Evolutionary conservation across 345 rosid species (phyloP).

Genomic region (Citrus unshiu): DNA sequence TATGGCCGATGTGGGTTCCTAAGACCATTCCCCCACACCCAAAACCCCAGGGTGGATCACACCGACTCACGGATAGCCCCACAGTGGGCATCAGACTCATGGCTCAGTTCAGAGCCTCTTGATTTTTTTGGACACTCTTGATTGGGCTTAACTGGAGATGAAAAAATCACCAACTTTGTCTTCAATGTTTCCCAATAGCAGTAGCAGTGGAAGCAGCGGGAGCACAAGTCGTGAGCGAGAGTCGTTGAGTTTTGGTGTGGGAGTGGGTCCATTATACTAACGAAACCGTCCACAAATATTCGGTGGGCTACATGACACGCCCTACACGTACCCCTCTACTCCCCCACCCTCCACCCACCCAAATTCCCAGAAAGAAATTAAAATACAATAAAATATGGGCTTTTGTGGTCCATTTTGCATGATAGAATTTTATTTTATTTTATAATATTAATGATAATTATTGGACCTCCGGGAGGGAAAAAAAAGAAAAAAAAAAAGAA

Average conservation of each 20-base stretch:
- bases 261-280: not conserved
- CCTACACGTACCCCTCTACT: not conserved
- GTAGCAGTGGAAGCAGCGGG: too few species aligned
- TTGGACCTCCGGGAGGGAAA: slow-evolving; percentile 1
- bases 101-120: too few species aligned
- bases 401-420: slow-evolving; percentile 6
- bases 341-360: too few species aligned
- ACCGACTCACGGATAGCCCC: too few species aligned
- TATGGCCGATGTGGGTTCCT: too few species aligned
- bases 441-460: not conserved
- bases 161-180: too few species aligned
- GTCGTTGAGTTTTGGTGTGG: not conserved
- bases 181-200: too few species aligned
- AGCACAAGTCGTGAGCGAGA: too few species aligned
- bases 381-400: slow-evolving; percentile 15
- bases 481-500: too few species aligned
- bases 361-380: not conserved
- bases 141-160: not conserved
- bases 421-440: not conserved
- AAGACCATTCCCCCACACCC: too few species aligned
- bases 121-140: not conserved
- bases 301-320: slow-evolving; percentile 11
- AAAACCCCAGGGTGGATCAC: too few species aligned
- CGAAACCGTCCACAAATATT: not conserved
- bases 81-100: too few species aligned